These are phyloP conservation scores for Mycena leptocephala DNA, from an alignment of 768 basidiomycete species.

Conservation along the genomic window DNA sequence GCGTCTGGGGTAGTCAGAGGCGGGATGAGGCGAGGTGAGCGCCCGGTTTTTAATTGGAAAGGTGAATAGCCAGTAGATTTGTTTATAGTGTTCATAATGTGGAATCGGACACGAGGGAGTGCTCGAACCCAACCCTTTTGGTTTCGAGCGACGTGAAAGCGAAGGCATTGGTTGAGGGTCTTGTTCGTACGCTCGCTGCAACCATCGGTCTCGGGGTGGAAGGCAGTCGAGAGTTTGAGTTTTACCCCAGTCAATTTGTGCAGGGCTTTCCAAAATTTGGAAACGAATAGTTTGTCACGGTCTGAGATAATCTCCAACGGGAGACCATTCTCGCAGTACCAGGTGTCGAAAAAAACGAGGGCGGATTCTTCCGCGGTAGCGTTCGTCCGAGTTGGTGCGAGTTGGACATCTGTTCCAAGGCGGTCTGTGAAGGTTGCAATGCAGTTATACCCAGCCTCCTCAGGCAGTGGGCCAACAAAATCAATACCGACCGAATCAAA, in stretches of 20 bases:
- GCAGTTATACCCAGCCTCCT: conserved; percentile 8
- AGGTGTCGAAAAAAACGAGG: conserved; percentile 36
- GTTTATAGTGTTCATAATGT: conserved; percentile 51
- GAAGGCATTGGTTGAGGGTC: conserved; percentile 40
- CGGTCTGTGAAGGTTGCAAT: conserved; percentile 17
- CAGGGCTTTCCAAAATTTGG: conserved; percentile 51
- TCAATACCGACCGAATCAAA: conserved; percentile 29
- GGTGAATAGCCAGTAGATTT: conserved; percentile 44
- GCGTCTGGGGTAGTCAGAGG: conserved; percentile 3
- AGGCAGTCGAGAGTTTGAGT: conserved; percentile 48
- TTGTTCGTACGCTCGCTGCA: conserved; percentile 46
- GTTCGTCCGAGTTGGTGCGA: conserved; percentile 18
- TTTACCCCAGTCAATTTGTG: conserved; percentile 46
- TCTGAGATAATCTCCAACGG: conserved; percentile 38
- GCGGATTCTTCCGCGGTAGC: conserved; percentile 35
- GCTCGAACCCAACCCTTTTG: conserved; percentile 47
- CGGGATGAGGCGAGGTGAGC: conserved; percentile 41
- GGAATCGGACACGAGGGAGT: conserved; percentile 43
- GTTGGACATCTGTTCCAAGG: conserved; percentile 24
- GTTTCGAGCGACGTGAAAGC: conserved; percentile 41
- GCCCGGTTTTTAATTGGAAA: conserved; percentile 46
- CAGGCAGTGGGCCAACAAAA: conserved; percentile 38
- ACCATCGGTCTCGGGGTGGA: conserved; percentile 54
- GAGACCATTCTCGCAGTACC: conserved; percentile 38
- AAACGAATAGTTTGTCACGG: conserved; percentile 51